phyloP scores from a whole-genome alignment of 1,139 yeast genomes.

The Pichia sp. region DNA sequence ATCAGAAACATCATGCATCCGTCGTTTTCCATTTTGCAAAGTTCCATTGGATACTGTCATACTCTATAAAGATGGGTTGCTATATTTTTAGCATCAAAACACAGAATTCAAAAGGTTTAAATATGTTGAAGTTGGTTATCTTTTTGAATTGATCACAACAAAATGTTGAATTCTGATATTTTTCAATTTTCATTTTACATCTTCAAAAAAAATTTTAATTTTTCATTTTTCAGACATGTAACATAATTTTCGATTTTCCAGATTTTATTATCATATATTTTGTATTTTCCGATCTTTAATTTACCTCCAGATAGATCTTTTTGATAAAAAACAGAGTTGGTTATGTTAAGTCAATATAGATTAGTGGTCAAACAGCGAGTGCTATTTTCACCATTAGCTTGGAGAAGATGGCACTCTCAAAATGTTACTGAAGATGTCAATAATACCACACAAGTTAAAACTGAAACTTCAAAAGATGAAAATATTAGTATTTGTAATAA shows the following conservation, averaged over 20 bases:
- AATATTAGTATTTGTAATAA: neutral
- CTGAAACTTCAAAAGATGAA: neutral
- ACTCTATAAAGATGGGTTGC: neutral
- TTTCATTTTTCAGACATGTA: neutral
- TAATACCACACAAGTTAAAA: neutral
- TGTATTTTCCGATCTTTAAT: neutral
- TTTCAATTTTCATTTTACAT: neutral
- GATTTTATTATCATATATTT: neutral
- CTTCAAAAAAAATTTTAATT: neutral
- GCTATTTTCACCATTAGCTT: neutral
- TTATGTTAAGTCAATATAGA: constrained; percentile 2
- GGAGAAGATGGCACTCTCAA: constrained; percentile 1
- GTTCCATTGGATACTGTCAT: neutral
- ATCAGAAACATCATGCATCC: neutral
- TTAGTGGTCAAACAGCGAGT: neutral
- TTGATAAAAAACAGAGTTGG: neutral
- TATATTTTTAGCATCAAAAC: neutral
- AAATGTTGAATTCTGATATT: neutral
- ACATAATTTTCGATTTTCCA: neutral
- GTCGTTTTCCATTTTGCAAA: neutral
- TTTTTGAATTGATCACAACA: neutral
- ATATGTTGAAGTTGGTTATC: neutral
- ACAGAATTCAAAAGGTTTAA: neutral
- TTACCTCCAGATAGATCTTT: neutral
- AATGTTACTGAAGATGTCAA: neutral